Conservation (phyloP, 2,329 filamentous ascomycete species). For the Penicillium concentricum region DNA sequence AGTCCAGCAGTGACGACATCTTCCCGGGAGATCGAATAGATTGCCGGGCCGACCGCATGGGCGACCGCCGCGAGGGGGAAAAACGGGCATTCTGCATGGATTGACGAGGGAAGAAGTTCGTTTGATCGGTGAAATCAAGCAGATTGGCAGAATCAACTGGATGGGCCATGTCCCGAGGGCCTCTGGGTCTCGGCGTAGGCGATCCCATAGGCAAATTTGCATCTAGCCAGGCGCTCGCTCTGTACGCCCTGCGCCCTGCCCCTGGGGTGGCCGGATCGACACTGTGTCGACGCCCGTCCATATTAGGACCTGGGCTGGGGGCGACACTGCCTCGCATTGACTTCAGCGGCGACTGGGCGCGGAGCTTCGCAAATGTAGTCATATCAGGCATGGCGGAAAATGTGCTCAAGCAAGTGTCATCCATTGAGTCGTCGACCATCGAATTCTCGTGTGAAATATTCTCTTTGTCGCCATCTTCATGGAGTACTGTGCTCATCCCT, state of each 20-base stretch:
- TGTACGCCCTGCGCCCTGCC: slow-evolving; percentile 44
- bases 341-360: slow-evolving; percentile 61
- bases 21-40: slow-evolving; percentile 48
- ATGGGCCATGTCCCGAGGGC: slow-evolving; percentile 42
- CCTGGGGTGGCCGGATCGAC: slow-evolving; percentile 46
- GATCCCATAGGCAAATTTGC: slow-evolving; percentile 36
- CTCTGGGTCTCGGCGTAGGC: slow-evolving; percentile 52
- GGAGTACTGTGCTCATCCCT: slow-evolving; percentile 44
- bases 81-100: slow-evolving; percentile 40
- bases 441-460: slow-evolving; percentile 24
- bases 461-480: slow-evolving; percentile 28
- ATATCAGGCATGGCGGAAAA: slow-evolving; percentile 89
- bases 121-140: slow-evolving; percentile 84
- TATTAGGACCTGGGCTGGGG: slow-evolving; percentile 41
- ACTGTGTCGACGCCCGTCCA: slow-evolving; percentile 16
- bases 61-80: slow-evolving; percentile 45
- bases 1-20: slow-evolving; percentile 71
- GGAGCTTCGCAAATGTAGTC: slow-evolving; percentile 75
- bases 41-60: slow-evolving; percentile 40
- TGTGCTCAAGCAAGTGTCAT: slow-evolving; percentile 65
- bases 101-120: slow-evolving; percentile 56
- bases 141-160: slow-evolving; percentile 69
- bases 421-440: slow-evolving; percentile 37
- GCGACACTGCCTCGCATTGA: slow-evolving; percentile 35
- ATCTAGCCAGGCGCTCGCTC: slow-evolving; percentile 32